Base-by-base conservation (phyloP, 2,329 filamentous ascomycete species). In the Trichoderma lentiforme region DNA sequence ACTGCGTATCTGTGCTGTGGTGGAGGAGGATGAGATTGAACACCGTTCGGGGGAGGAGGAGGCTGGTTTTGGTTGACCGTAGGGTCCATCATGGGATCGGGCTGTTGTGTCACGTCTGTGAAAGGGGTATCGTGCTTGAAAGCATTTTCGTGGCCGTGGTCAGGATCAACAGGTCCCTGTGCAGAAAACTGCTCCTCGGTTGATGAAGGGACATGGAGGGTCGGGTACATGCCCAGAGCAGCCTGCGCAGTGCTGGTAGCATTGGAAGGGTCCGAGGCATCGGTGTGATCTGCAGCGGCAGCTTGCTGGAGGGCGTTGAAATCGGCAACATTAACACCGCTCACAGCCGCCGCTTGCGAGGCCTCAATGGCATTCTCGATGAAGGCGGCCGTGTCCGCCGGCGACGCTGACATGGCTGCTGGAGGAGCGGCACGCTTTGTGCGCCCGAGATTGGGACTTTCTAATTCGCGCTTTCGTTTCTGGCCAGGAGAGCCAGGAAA, bases 171-270 rank as follows among this genome's bases (percentile, higher is more conserved):
- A 14, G 81, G 80, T 3, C 82, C 79, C 76, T 89, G 87, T n/a
- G 84, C 83, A 6, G 86, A 86, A 78, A 90, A 90, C 18, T 88
- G 86, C 80, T 89, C 87, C 76, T 89, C 87, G 0, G 88, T 89
- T 3, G 86, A 83, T 26, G 85, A 83, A 3, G 88, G 87, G 3
- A 89, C 85, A 74, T 89, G 87, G 3, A 90, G 81, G 2, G 87
- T 88, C 6, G 88, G 88, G 76, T 89, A 90, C 84, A 90, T 88
- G 71, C 85, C 85, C 3, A 90, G 81, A 32, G 88, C 88, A 14
- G 88, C 88, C 53, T 88, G 88, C 6, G 88, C 88, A 15, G 88
- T 90, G 75, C 84, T 89, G 4, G 88, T 88, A 24, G 87, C 88
- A 76, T 85, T 87, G 70, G 84, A 82, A 12, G 85, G 83, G 74